These are phyloP conservation scores for Davidsoniella eucalypti DNA, from an alignment of 2,329 filamentous ascomycete genomes.

Conservation along the genomic window DNA sequence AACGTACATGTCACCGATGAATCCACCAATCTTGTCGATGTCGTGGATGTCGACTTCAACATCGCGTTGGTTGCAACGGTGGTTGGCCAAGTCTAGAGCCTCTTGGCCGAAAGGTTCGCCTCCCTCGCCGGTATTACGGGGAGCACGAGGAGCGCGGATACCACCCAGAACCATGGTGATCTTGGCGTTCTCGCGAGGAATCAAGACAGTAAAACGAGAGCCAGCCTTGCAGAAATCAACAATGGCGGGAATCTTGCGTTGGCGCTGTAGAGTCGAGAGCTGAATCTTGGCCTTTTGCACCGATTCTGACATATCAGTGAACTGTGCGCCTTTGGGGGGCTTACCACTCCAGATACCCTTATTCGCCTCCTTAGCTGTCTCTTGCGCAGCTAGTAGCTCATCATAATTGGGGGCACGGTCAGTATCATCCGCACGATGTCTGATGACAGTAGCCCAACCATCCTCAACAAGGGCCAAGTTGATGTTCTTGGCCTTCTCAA, in stretches of 20 bases:
- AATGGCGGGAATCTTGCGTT: conserved; percentile 81
- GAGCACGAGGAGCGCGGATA: conserved; percentile 77
- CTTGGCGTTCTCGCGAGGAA: conserved; percentile 87
- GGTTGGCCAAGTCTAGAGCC: conserved; percentile 79
- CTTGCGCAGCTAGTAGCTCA: conserved; percentile 64
- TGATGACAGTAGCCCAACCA: conserved; percentile 84
- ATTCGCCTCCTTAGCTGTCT: conserved; percentile 66
- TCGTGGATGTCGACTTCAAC: conserved; percentile 91
- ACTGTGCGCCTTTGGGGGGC: conserved; percentile 64
- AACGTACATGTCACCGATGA: conserved; percentile 87
- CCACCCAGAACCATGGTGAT: conserved; percentile 88
- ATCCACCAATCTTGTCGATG: conserved; percentile 90
- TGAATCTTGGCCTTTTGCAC: conserved; percentile 93
- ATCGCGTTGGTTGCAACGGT: conserved; percentile 80
- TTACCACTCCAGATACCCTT: conserved; percentile 95
- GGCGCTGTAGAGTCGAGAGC: conserved; percentile 68
- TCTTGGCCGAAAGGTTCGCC: conserved; percentile 92
- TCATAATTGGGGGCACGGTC: conserved; percentile 93
- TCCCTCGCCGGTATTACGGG: conserved; percentile 55
- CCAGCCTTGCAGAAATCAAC: conserved; percentile 98
- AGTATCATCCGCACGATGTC: conserved; percentile 85
- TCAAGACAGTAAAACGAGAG: conserved; percentile 78
- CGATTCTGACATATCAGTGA: conserved; percentile 79
- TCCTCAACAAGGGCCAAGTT: conserved; percentile 75
- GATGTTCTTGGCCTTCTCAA: conserved; percentile 71